A percentile compares a stretch with the other conserved stretches of the same genome.
These are phyloP conservation scores for Juncus effusus DNA, from an alignment of 176 grass and related monocot genomes.

Conservation along the genomic window DNA sequence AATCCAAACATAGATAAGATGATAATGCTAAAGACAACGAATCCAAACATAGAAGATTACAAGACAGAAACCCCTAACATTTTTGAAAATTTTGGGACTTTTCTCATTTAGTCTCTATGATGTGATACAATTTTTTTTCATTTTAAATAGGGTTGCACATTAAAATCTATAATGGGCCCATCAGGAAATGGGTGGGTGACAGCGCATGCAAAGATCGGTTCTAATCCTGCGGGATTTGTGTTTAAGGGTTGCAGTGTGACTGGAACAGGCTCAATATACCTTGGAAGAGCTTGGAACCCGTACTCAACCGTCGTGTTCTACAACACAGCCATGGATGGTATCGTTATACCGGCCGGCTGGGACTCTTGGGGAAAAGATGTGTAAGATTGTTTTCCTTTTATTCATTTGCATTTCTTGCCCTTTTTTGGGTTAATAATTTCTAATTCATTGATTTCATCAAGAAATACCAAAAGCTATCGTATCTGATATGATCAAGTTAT, in stretches of 20 bases:
- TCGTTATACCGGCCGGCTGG: constrained; percentile 50
- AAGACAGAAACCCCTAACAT: too few relatives aligned
- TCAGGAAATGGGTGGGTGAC: constrained; percentile 38
- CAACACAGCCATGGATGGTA: constrained; percentile 21
- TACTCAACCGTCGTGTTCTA: constrained; percentile 60
- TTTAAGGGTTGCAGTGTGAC: constrained; percentile 39
- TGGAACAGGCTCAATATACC: constrained; percentile 21
- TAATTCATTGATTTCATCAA: neutral
- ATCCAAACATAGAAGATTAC: too few relatives aligned
- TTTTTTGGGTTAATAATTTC: neutral
- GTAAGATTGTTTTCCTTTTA: constrained; percentile 25
- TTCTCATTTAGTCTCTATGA: too few relatives aligned
- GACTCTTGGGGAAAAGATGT: constrained; percentile 24
- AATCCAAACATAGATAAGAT: too few relatives aligned
- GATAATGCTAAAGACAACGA: too few relatives aligned
- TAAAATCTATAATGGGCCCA: constrained; percentile 23
- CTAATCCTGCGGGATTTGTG: constrained; percentile 31
- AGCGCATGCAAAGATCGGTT: constrained; percentile 26
- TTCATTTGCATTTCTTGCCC: neutral
- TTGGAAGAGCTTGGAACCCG: constrained; percentile 61
- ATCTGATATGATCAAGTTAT: neutral
- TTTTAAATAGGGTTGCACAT: constrained; percentile 10
- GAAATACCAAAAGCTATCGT: neutral
- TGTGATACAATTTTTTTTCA: neutral
- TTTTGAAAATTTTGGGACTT: too few relatives aligned